Conservation (phyloP, 2,329 filamentous ascomycete species). For the Cordyceps cateniannulata region DNA sequence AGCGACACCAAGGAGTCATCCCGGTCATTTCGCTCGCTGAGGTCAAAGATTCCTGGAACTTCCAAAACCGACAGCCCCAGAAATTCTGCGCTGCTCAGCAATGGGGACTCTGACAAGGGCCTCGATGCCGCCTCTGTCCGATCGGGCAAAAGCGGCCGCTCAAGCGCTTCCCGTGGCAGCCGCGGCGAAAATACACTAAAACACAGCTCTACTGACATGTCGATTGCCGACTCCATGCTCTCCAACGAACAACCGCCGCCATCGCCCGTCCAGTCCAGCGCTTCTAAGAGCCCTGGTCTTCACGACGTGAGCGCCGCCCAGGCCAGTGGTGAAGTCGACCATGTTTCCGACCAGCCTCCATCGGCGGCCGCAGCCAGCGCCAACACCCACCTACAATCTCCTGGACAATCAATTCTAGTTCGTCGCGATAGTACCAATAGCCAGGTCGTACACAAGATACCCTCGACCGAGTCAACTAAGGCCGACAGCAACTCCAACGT, state of each 20-base stretch:
- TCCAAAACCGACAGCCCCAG: constrained; percentile 74
- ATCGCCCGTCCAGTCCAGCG: constrained; percentile 77
- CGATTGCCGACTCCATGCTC: constrained; percentile 36
- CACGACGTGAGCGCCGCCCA: constrained; percentile 77
- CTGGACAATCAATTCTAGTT: constrained; percentile 84
- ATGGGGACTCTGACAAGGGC: constrained; percentile 58
- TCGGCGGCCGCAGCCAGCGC: constrained; percentile 53
- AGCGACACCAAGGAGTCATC: constrained; percentile 91
- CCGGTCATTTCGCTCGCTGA: constrained; percentile 75
- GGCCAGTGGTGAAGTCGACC: constrained; percentile 83
- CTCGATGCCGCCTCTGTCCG: constrained; percentile 68
- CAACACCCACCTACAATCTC: constrained; percentile 55
- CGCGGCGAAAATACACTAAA: constrained; percentile 39
- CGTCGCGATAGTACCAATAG: constrained; percentile 68
- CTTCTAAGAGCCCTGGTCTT: constrained; percentile 54
- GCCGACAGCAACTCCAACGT: constrained; percentile 49
- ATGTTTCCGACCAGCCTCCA: constrained; percentile 86
- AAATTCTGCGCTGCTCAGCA: constrained; percentile 61
- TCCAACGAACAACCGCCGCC: constrained; percentile 60
- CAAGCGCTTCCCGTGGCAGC: constrained; percentile 38
- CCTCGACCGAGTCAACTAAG: constrained; percentile 37
- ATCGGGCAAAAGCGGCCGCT: constrained; percentile 58
- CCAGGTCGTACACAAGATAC: constrained; percentile 44
- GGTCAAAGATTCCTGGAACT: constrained; percentile 79
- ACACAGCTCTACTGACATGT: constrained; percentile 35